Conservation (phyloP, 2,329 filamentous ascomycete genomes). For the Diplodia seriata region DNA sequence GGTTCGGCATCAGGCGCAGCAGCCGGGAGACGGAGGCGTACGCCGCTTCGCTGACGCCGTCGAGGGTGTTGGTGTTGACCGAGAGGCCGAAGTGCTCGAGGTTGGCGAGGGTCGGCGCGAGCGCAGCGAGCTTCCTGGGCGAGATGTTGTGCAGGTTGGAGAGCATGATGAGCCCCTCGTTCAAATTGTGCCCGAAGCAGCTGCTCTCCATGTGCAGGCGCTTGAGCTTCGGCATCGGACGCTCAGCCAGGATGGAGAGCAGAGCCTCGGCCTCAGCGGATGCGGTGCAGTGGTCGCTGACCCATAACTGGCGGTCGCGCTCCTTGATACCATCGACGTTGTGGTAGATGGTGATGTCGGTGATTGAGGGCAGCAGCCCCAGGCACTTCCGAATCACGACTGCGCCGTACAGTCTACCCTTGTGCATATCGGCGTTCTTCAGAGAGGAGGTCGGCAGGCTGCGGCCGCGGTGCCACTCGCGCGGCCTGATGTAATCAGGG, state of each 20-base stretch:
- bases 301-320: slow-evolving; percentile 1
- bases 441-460: neutral
- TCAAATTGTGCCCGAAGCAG: neutral
- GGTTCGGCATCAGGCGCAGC: neutral
- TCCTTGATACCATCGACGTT: neutral
- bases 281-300: neutral
- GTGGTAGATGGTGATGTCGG: neutral
- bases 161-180: slow-evolving; percentile 7
- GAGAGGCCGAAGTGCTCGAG: neutral
- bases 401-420: neutral
- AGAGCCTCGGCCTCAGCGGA: slow-evolving; percentile 1
- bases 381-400: slow-evolving; percentile 6
- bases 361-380: neutral
- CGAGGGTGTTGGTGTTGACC: slow-evolving; percentile 4
- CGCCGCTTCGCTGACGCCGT: neutral
- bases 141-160: neutral
- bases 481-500: neutral
- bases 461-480: neutral
- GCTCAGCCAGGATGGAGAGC: neutral
- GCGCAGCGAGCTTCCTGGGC: neutral
- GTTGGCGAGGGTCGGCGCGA: neutral
- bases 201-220: neutral
- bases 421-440: slow-evolving; percentile 6
- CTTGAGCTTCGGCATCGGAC: neutral
- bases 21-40: neutral